Percentiles rank a stretch among this genome's conserved stretches.
Conservation (phyloP, 805 yeast species). For the Kazachstania martiniae region DNA sequence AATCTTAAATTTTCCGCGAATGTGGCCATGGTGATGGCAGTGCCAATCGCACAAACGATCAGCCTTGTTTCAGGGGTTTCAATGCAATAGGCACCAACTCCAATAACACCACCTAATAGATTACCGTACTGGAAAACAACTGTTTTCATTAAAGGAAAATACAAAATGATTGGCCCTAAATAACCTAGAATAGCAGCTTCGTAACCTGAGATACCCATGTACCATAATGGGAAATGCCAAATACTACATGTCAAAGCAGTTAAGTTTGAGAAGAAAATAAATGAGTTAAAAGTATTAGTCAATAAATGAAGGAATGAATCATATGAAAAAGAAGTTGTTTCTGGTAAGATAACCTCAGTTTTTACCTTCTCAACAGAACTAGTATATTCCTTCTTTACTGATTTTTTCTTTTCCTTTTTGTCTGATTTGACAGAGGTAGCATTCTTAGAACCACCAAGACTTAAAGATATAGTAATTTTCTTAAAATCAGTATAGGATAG, state of each 20-base stretch:
- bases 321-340: conserved; percentile 3
- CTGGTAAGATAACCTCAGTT: not conserved
- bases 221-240: conserved; percentile 98
- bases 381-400: not conserved
- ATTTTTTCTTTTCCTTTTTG: not conserved
- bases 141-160: conserved; percentile 30
- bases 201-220: conserved; percentile 94
- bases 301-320: conserved; percentile 28
- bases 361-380: not conserved
- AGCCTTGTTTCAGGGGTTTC: conserved; percentile 63
- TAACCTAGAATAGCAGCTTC: conserved; percentile 59
- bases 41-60: conserved; percentile 53
- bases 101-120: conserved; percentile 44
- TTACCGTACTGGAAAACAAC: conserved; percentile 22
- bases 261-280: conserved; percentile 73
- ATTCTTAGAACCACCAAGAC: conserved; percentile 9
- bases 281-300: conserved; percentile 44
- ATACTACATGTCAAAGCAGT: conserved; percentile 78
- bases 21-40: conserved; percentile 49
- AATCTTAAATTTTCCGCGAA: conserved; percentile 43
- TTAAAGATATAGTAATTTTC: conserved; percentile 38
- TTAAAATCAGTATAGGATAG: conserved; percentile 64
- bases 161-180: conserved; percentile 47
- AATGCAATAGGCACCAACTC: conserved; percentile 66
- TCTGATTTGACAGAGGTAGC: not conserved